Conservation (phyloP, 176 grass and related monocot genomes). For the Triticum monococcum region DNA sequence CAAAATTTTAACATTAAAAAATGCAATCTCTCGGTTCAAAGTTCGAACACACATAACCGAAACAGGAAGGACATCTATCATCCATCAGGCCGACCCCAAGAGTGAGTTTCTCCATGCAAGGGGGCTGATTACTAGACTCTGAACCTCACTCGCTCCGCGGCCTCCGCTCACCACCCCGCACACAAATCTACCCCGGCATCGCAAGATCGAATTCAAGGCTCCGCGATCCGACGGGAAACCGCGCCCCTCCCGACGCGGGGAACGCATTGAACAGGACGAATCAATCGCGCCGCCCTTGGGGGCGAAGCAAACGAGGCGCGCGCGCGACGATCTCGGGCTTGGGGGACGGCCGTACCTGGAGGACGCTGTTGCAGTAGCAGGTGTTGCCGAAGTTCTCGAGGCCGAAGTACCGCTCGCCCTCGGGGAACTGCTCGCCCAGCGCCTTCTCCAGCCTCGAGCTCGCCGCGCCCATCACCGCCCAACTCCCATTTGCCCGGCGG, state of each 20-base stretch:
- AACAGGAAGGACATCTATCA: neutral
- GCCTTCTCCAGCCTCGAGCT: slow-evolving; percentile 97
- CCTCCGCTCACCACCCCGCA: neutral
- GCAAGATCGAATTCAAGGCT: neutral
- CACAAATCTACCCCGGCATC: slow-evolving; percentile 5
- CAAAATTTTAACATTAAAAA: too few relatives aligned
- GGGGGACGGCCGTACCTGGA: slow-evolving; percentile 51
- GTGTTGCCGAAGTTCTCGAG: slow-evolving; percentile 99
- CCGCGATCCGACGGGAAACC: slow-evolving; percentile 25
- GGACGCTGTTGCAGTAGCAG: slow-evolving; percentile 99
- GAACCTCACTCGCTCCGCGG: too few relatives aligned
- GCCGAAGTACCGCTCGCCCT: slow-evolving; percentile 98
- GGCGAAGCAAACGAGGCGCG: neutral
- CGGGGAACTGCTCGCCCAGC: slow-evolving; percentile 94
- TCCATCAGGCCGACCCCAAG: neutral
- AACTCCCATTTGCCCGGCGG: slow-evolving; percentile 37
- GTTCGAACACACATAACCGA: neutral
- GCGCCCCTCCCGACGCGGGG: neutral
- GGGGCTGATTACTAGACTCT: neutral
- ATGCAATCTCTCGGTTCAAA: neutral
- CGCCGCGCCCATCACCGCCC: slow-evolving; percentile 91
- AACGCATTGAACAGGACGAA: neutral
- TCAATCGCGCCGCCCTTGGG: neutral
- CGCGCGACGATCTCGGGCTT: neutral
- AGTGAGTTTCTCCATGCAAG: neutral